phyloP scores from a whole-genome alignment of 495 filamentous ascomycete genomes.

The Annulohypoxylon stygium region DNA sequence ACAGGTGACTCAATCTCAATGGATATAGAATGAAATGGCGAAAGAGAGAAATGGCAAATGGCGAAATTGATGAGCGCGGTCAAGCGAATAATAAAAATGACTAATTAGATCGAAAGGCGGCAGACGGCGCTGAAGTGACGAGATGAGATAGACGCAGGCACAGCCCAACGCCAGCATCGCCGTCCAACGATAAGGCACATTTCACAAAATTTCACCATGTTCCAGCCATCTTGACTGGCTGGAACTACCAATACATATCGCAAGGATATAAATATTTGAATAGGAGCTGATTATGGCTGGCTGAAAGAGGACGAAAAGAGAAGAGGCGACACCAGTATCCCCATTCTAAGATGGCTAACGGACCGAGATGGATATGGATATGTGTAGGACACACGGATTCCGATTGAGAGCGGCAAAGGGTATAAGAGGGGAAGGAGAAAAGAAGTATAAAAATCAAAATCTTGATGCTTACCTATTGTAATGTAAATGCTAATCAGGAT shows the following conservation, averaged over 20 bases:
- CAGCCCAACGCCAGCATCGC: conserved; percentile 26
- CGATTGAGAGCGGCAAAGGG: not conserved
- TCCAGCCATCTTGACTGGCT: conserved; percentile 27
- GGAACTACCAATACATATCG: conserved; percentile 13
- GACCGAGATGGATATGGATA: conserved; percentile 9
- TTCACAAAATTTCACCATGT: conserved; percentile 29
- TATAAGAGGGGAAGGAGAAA: not conserved
- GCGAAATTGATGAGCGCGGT: not conserved
- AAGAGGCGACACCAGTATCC: conserved; percentile 13
- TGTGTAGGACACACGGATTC: not conserved
- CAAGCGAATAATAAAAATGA: conserved; percentile 10
- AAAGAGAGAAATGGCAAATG: no score
- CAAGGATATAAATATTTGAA: conserved; percentile 24
- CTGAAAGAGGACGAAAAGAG: not conserved
- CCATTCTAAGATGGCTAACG: conserved; percentile 3
- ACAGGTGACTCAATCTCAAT: conserved; percentile 1
- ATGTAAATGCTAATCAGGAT: conserved; percentile 25
- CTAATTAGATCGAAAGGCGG: conserved; percentile 16
- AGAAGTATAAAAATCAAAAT: conserved; percentile 29
- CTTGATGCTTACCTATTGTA: conserved; percentile 42
- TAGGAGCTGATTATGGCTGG: conserved; percentile 16
- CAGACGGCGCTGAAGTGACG: conserved; percentile 14
- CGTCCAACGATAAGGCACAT: conserved; percentile 31
- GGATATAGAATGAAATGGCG: conserved; percentile 8
- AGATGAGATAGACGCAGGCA: conserved; percentile 3